Evolutionary conservation across 495 filamentous ascomycete species (phyloP).

Genomic region (Podospora conica): DNA sequence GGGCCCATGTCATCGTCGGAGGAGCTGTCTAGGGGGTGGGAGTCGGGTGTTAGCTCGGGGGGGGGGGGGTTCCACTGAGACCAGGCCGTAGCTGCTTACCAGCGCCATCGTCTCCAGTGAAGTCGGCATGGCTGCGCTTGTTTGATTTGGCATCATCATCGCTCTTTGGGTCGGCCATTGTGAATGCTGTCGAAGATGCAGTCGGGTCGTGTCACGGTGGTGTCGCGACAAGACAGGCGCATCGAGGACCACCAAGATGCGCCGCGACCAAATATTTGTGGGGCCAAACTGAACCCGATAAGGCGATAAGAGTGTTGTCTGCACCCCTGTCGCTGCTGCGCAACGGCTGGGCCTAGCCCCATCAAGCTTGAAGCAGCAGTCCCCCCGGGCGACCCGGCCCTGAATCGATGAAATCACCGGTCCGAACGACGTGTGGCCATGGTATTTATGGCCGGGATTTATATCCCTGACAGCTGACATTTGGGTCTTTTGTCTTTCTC

Average conservation of each 20-base stretch:
- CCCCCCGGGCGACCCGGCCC: not conserved
- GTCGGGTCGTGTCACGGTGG: not conserved
- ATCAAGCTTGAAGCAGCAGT: not conserved
- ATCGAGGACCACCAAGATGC: not conserved
- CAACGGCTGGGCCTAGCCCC: not conserved
- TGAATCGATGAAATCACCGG: not conserved
- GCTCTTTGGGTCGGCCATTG: conserved; percentile 19
- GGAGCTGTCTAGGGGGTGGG: conserved; percentile 52
- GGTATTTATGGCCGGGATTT: not conserved
- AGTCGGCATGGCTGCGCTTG: conserved; percentile 44
- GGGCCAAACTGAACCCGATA: not conserved
- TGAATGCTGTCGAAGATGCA: not conserved
- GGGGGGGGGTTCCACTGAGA: not conserved
- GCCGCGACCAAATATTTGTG: not conserved
- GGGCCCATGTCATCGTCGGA: conserved; percentile 95
- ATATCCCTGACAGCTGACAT: not conserved
- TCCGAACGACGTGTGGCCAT: not conserved
- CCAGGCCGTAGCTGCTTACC: conserved; percentile 23
- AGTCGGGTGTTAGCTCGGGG: conserved; percentile 10
- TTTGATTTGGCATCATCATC: conserved; percentile 33
- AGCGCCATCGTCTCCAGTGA: conserved; percentile 34
- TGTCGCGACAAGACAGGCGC: conserved; percentile 1
- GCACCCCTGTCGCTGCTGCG: not conserved
- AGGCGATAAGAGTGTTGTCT: not conserved
- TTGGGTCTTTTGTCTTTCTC: not conserved